phyloP scores from a whole-genome alignment of 2,329 filamentous ascomycete genomes.

The Periconia macrospinosa region DNA sequence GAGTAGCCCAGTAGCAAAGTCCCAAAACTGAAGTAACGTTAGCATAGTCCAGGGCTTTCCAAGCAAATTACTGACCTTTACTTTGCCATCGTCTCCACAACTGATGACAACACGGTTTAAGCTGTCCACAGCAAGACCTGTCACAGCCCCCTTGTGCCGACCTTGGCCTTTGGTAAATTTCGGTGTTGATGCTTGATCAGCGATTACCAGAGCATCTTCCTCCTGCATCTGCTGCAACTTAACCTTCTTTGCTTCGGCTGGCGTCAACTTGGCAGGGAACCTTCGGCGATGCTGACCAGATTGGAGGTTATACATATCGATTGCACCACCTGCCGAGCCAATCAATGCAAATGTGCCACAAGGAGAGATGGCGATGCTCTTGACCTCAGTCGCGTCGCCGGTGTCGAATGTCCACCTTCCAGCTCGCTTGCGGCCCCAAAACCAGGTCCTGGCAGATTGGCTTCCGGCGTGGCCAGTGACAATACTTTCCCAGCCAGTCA shows the following conservation, averaged over 20 bases:
- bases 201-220: slow-evolving; percentile 51
- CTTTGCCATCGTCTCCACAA: slow-evolving; percentile 84
- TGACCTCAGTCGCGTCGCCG: slow-evolving; percentile 77
- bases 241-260: slow-evolving; percentile 75
- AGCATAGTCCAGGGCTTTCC: slow-evolving; percentile 6
- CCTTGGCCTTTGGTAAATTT: slow-evolving; percentile 58
- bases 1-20: slow-evolving; percentile 81
- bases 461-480: slow-evolving; percentile 90
- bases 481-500: slow-evolving; percentile 96
- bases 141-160: slow-evolving; percentile 79
- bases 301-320: slow-evolving; percentile 97
- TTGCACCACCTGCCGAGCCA: slow-evolving; percentile 77
- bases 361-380: slow-evolving; percentile 81
- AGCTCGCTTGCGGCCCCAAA: slow-evolving; percentile 92
- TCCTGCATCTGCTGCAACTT: slow-evolving; percentile 65
- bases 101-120: slow-evolving; percentile 85
- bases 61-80: slow-evolving; percentile 60
- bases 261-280: slow-evolving; percentile 79
- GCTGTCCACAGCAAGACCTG: slow-evolving; percentile 85
- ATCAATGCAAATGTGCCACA: slow-evolving; percentile 94
- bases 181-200: slow-evolving; percentile 40
- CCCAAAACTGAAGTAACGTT: slow-evolving; percentile 70
- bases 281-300: slow-evolving; percentile 86
- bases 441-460: slow-evolving; percentile 88
- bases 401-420: slow-evolving; percentile 93